Percentiles rank a stretch among this genome's conserved stretches.
These are phyloP conservation scores for Asterophora lycoperdoides DNA, from an alignment of 768 basidiomycete species.

Conservation along the genomic window DNA sequence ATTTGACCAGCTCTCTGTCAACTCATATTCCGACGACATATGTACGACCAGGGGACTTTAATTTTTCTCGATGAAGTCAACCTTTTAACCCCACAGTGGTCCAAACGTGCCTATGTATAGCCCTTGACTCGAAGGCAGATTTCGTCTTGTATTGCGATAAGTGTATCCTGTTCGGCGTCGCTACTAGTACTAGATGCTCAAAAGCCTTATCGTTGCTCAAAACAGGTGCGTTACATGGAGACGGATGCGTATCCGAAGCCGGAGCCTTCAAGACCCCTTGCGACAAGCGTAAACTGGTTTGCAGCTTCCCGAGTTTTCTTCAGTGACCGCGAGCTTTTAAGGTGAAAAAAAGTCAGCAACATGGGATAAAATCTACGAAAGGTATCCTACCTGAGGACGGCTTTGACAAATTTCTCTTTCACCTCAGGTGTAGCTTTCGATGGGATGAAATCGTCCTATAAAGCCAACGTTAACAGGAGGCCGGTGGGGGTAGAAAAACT, in stretches of 20 bases:
- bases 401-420: constrained; percentile 75
- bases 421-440: constrained; percentile 70
- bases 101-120: too few species aligned
- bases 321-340: constrained; percentile 60
- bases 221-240: constrained; percentile 51
- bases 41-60: too few species aligned
- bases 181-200: too few species aligned
- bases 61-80: too few species aligned
- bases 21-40: too few species aligned
- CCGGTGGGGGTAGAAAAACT: not conserved
- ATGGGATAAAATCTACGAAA: not conserved
- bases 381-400: constrained; percentile 54
- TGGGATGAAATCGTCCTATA: constrained; percentile 67
- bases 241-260: constrained; percentile 80
- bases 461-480: not conserved
- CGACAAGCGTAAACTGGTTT: constrained; percentile 82
- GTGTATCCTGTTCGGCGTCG: too few species aligned
- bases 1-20: too few species aligned
- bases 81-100: too few species aligned
- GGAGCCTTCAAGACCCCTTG: constrained; percentile 79
- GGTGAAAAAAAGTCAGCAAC: not conserved
- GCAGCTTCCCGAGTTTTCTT: constrained; percentile 78
- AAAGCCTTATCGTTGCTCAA: too few species aligned
- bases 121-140: too few species aligned
- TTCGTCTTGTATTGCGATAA: too few species aligned